Conservation (phyloP, 768 basidiomycete genomes). For the Boletus rubroflammeus region DNA sequence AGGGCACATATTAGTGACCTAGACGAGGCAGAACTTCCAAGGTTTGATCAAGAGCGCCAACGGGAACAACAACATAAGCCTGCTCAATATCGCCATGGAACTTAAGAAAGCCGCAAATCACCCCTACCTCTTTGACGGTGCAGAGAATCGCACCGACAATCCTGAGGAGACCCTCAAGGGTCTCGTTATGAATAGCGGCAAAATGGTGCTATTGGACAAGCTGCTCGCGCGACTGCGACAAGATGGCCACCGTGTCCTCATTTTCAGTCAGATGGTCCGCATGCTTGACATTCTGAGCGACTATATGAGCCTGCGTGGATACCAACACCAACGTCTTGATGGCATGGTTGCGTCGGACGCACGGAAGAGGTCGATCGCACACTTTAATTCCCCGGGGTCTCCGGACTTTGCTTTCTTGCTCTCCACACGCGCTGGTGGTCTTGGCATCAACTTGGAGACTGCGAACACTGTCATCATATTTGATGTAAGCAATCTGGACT, state of each 20-base stretch:
- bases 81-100: slow-evolving; percentile 99
- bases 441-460: slow-evolving; percentile 98
- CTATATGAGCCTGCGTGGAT: slow-evolving; percentile 88
- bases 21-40: slow-evolving; percentile 71
- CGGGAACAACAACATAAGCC: slow-evolving; percentile 85
- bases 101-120: slow-evolving; percentile 98
- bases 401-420: slow-evolving; percentile 96
- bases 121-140: slow-evolving; percentile 96
- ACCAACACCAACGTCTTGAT: slow-evolving; percentile 91
- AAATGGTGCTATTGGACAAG: slow-evolving; percentile 98
- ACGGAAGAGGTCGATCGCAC: slow-evolving; percentile 93
- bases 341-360: slow-evolving; percentile 92
- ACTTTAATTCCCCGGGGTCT: slow-evolving; percentile 91
- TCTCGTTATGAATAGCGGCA: slow-evolving; percentile 98
- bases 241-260: slow-evolving; percentile 95
- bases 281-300: slow-evolving; percentile 98
- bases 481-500: slow-evolving; percentile 59
- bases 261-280: slow-evolving; percentile 99
- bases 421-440: slow-evolving; percentile 93
- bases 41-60: slow-evolving; percentile 88
- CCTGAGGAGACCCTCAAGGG: slow-evolving; percentile 87
- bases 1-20: slow-evolving; percentile 1
- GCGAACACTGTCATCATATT: slow-evolving; percentile 99
- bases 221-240: slow-evolving; percentile 83
- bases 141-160: slow-evolving; percentile 61